Percentiles rank a stretch among this genome's conserved stretches.
These are phyloP conservation scores for Trichoderma atroviride DNA, from an alignment of 2,329 filamentous ascomycete genomes.

Conservation along the genomic window DNA sequence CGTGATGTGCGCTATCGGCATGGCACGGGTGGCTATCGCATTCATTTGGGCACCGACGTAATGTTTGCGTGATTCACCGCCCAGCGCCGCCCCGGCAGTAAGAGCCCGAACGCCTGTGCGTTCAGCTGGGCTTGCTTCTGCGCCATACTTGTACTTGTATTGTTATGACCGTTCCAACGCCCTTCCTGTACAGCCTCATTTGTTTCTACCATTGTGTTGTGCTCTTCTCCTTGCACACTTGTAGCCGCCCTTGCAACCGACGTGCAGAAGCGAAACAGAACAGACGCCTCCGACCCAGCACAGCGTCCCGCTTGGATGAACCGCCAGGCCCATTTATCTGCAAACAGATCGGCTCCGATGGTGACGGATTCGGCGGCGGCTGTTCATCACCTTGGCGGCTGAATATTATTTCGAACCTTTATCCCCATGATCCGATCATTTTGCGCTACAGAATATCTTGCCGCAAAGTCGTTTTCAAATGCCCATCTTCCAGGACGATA, in stretches of 20 bases:
- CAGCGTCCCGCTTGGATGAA: constrained; percentile 23
- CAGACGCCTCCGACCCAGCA: no score
- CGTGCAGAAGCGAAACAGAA: constrained; percentile 8
- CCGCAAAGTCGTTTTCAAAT: constrained; percentile 41
- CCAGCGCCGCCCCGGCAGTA: constrained; percentile 19
- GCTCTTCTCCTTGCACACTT: neutral
- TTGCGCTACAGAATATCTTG: constrained; percentile 25
- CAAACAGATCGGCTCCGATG: constrained; percentile 22
- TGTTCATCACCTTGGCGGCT: constrained; percentile 20
- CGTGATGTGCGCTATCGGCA: constrained; percentile 12
- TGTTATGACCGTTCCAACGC: neutral
- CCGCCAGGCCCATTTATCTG: neutral
- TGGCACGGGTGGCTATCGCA: neutral
- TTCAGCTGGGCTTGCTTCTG: neutral
- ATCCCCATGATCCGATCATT: constrained; percentile 13
- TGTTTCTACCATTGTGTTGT: neutral
- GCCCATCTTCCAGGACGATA: constrained; percentile 61
- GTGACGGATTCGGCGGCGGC: constrained; percentile 18
- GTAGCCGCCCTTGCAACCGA: constrained; percentile 8
- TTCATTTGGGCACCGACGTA: constrained; percentile 20
- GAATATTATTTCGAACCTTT: neutral
- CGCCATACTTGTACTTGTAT: neutral
- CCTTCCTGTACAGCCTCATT: neutral
- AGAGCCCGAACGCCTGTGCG: neutral
- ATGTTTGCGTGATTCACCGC: constrained; percentile 28